Conservation (phyloP, 2,329 filamentous ascomycete genomes). For the Alternaria metachromatica region DNA sequence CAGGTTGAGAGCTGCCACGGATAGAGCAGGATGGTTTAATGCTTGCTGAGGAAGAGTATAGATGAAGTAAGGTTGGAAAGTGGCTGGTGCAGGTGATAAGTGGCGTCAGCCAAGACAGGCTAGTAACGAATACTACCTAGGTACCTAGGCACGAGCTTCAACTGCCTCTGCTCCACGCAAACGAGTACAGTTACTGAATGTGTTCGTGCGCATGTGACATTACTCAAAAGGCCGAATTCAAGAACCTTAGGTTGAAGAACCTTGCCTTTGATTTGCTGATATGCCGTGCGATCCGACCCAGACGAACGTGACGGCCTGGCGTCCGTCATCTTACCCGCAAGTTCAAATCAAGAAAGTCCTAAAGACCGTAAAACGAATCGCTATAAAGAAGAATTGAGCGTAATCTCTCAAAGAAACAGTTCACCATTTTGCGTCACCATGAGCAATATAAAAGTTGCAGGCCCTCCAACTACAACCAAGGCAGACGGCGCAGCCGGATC, state of each 20-base stretch:
- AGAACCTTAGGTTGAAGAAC: background rate
- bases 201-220: background rate
- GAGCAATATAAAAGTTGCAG: background rate
- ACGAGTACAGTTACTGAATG: background rate
- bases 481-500: background rate
- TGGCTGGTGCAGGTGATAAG: slow-evolving; percentile 1
- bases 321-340: background rate
- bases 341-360: background rate
- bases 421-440: background rate
- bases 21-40: background rate
- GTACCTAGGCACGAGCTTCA: background rate
- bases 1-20: background rate
- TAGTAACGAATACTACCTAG: background rate
- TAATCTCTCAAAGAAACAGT: background rate
- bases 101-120: slow-evolving; percentile 1
- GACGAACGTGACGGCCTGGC: background rate
- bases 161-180: background rate
- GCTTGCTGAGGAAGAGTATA: background rate
- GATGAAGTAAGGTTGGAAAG: background rate
- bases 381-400: background rate
- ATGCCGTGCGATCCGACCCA: background rate
- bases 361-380: background rate
- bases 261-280: background rate
- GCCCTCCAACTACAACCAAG: background rate
- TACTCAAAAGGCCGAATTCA: background rate